Evolutionary conservation across 306 rosid genomes (phyloP), one percentile per base, ranked within the genome.

Genomic region (Amphicarpaea edgeworthii): DNA sequence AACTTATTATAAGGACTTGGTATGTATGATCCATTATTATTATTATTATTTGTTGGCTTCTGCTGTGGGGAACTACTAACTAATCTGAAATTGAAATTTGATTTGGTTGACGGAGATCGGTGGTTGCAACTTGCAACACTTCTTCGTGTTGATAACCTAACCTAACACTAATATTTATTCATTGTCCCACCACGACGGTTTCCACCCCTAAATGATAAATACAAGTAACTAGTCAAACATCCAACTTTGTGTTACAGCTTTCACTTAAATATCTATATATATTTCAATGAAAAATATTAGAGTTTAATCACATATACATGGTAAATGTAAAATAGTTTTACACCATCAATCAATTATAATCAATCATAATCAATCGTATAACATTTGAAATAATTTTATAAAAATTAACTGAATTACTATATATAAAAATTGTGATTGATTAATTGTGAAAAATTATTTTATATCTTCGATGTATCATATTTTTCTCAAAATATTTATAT

Each of bases 31-130:
- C 1, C 57, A 24, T 45, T 45, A 45, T 51, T 51, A 51, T 51
- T 67, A 24, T 45, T 45, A 45, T 51, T 51, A 51, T 51, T 67
- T 67, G 72, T 67, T 67, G 72, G 23, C 53, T 67, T 16, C 4
- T 17, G 49, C 4, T 17, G 49, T 37, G 23, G 68, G 23, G 23
- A n/a, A 34, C 23, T n/a, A 15, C 43, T 61, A 32, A n/a, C 43
- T 32, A 61, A 32, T 66, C 37, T 34, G 6, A 16, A 47, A 58
- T 60, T 30, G 7, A 14, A 14, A 7, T 24, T 19, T 7, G 10
- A 40, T 28, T 66, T 17, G 12, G 21, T 16, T 63, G 64, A 75
- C 6, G 4, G 43, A 23, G 41, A 58, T 38, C 14, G 53, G 77
- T 12, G 8, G 26, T 51, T 51, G 58, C 58, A 51, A 51, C 42